These are phyloP conservation scores for Penicillium sp. DNA, from an alignment of 2,329 filamentous ascomycete species.

Conservation along the genomic window DNA sequence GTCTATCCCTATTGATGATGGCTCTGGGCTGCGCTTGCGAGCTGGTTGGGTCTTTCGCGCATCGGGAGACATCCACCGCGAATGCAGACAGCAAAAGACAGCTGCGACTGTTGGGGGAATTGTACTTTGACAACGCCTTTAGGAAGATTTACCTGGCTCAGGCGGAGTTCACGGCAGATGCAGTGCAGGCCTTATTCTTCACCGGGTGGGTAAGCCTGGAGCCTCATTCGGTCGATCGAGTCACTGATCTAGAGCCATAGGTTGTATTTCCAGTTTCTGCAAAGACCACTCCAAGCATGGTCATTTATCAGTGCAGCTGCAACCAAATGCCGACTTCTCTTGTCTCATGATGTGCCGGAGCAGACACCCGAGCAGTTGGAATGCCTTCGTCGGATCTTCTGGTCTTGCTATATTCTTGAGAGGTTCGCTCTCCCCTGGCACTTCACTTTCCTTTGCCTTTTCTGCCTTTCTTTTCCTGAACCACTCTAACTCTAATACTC, in stretches of 20 bases:
- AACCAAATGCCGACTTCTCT: constrained; percentile 53
- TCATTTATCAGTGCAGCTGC: constrained; percentile 54
- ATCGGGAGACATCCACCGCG: constrained; percentile 13
- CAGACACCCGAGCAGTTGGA: constrained; percentile 48
- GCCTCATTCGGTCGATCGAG: constrained; percentile 11
- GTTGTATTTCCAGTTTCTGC: constrained; percentile 54
- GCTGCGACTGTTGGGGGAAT: constrained; percentile 42
- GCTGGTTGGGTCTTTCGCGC: constrained; percentile 37
- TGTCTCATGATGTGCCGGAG: constrained; percentile 47
- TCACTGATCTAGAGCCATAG: constrained; percentile 17
- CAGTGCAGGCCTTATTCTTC: constrained; percentile 56
- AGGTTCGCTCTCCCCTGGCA: constrained; percentile 35
- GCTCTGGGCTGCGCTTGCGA: constrained; percentile 53
- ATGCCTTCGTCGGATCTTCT: constrained; percentile 55
- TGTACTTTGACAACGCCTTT: constrained; percentile 52
- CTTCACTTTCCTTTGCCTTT: background rate
- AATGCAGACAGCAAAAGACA: constrained; percentile 35
- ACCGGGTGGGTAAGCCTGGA: constrained; percentile 43
- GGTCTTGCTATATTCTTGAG: constrained; percentile 59
- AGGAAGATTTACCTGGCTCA: constrained; percentile 52
- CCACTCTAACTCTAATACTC: background rate
- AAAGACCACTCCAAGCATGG: constrained; percentile 56
- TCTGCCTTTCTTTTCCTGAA: background rate
- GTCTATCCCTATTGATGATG: constrained; percentile 51
- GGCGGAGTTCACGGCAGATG: constrained; percentile 49